Evolutionary conservation across 495 filamentous ascomycete species (phyloP).

Genomic region (Aspergillus affinis): DNA sequence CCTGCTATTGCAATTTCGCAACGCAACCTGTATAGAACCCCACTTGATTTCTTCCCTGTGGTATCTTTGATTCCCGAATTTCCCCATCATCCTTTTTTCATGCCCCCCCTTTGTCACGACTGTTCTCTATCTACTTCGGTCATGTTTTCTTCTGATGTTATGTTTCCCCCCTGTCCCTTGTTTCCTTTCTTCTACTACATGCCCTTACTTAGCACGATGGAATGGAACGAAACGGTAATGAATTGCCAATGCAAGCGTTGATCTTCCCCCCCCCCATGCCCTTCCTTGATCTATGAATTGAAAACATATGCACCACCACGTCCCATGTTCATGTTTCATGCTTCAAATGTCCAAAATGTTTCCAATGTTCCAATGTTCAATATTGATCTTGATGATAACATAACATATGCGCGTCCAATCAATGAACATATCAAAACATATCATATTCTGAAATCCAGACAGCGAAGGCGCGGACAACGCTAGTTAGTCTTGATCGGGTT

Average conservation of each 20-base stretch:
- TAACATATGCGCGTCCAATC: background rate
- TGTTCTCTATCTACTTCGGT: too few species aligned
- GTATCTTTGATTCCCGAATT: background rate
- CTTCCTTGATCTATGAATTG: background rate
- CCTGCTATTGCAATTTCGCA: background rate
- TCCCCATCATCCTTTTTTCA: background rate
- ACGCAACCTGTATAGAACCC: background rate
- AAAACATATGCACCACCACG: background rate
- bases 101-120: background rate
- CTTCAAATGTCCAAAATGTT: background rate
- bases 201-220: background rate
- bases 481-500: too few species aligned
- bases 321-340: background rate
- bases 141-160: background rate
- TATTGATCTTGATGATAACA: background rate
- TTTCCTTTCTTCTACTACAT: background rate
- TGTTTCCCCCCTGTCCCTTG: background rate
- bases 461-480: background rate
- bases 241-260: background rate
- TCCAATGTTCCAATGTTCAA: background rate
- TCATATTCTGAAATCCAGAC: background rate
- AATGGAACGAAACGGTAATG: background rate
- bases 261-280: background rate
- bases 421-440: background rate
- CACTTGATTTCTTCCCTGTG: background rate